Base-by-base conservation (phyloP, 805 yeast species). In the Starmerella potacharoeniae region DNA sequence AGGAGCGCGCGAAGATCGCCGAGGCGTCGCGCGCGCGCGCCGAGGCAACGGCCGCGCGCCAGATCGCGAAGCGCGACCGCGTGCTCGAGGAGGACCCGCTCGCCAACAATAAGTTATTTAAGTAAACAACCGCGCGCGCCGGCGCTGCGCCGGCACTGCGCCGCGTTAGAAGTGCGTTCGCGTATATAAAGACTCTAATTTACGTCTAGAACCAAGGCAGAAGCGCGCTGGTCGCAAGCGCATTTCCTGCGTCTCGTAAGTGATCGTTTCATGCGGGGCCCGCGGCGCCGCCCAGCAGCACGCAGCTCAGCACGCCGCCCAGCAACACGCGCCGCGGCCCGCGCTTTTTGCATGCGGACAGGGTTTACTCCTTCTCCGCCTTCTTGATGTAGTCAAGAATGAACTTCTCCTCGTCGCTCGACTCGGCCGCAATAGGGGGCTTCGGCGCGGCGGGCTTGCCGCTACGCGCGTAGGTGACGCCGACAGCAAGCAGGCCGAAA, bases 381-480 rank as follows among this genome's bases (percentile, higher is more conserved):
- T 76, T 72, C 69, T 75, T 71, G 72, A 81, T 75, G 77, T 80
- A 89, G 65, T 82, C 85, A 64, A 65, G 58, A 57, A 90, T 83
- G 75, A 85, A 90, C 71, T 84, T 82, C 71, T 86, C 95, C 75
- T 90, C 97, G 67, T 88, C 97, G 63, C 88, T 81, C 51, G 89
- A 79, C 55, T 81, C 71, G 61, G 95, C 95, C 61, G 80, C 79
- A 70, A 88, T 78, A 42, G 82, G 74, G 47, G 93, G 89, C 64
- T 74, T 76, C 59, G 77, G 75, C 62, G 81, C 75, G 51, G 60
- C 54, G 65, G 65, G 63, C 54, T 58, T 74, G 73, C 86, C 84
- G 82, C 71, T 90, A 87, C 60, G 57, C 71, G 86, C 84, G 68
- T 93, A 93, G 49, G 76, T 70, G 58, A 78, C 81, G 53, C 81